These are phyloP conservation scores for Backusella psychrophila DNA, from an alignment of 192 early-diverging fungal species.

Conservation along the genomic window DNA sequence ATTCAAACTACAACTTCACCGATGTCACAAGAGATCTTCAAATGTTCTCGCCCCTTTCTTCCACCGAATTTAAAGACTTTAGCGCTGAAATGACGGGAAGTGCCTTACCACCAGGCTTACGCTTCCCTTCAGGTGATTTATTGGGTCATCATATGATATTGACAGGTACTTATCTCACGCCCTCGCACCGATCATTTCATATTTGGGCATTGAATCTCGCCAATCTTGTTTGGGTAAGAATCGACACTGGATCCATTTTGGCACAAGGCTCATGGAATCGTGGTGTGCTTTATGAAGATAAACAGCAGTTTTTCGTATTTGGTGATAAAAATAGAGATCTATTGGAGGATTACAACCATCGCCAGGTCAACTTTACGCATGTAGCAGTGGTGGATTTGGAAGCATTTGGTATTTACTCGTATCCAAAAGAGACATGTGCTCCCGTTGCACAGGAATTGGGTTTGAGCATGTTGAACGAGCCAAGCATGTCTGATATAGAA, in stretches of 20 bases:
- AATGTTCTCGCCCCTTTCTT: conserved; percentile 48
- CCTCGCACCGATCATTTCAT: conserved; percentile 58
- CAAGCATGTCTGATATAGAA: conserved; percentile 44
- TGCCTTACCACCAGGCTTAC: conserved; percentile 66
- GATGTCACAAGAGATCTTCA: conserved; percentile 70
- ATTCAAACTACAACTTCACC: conserved; percentile 77
- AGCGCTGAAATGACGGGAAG: conserved; percentile 63
- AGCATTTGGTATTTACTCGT: conserved; percentile 61
- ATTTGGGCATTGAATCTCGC: conserved; percentile 65
- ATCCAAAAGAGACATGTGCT: conserved; percentile 45
- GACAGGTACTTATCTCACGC: conserved; percentile 66
- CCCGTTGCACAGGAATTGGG: conserved; percentile 50
- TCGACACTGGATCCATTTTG: conserved; percentile 64
- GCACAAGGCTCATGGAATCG: conserved; percentile 73
- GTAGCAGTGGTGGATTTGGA: conserved; percentile 64
- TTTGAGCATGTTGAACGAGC: conserved; percentile 42
- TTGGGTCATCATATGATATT: conserved; percentile 65
- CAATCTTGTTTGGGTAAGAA: conserved; percentile 56
- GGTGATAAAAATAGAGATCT: conserved; percentile 62
- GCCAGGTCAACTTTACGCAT: conserved; percentile 72
- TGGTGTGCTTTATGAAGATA: conserved; percentile 55
- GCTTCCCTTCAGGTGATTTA: conserved; percentile 67
- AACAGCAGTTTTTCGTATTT: conserved; percentile 65
- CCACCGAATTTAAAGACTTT: conserved; percentile 56
- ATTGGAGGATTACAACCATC: conserved; percentile 73